Evolutionary conservation across 2,329 filamentous ascomycete species (phyloP).

Genomic region (Diaporthe eres): DNA sequence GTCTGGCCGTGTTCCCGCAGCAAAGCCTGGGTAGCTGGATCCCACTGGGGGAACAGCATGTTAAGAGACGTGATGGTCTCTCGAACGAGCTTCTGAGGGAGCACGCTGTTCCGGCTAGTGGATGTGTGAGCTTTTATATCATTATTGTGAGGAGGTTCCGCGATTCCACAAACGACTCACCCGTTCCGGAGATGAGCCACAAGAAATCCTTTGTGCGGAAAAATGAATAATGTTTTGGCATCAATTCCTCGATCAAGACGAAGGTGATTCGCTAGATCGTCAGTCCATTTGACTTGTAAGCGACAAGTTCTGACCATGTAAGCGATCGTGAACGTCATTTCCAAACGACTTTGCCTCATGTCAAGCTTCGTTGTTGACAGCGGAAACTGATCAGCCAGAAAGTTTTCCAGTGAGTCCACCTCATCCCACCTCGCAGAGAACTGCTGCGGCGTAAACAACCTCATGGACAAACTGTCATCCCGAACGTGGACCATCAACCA

Average conservation of each 20-base stretch:
- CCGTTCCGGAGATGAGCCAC: neutral
- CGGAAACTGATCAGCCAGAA: neutral
- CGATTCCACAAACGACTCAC: neutral
- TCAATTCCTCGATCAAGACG: neutral
- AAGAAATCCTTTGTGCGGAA: neutral
- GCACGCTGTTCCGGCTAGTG: neutral
- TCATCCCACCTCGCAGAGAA: neutral
- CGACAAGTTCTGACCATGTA: neutral
- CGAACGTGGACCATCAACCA: neutral
- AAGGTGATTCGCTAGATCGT: neutral
- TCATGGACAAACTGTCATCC: neutral
- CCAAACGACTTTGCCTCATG: neutral
- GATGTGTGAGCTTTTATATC: neutral
- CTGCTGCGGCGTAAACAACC: neutral
- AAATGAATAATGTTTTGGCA: neutral
- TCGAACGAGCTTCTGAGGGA: neutral
- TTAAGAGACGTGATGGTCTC: conserved; percentile 6
- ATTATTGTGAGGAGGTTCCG: neutral
- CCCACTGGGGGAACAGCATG: neutral
- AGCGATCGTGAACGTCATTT: neutral
- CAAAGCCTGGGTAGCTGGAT: neutral
- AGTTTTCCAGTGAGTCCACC: neutral
- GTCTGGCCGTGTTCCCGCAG: neutral
- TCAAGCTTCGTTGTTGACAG: neutral
- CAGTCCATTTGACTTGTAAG: neutral